Conservation (phyloP, 345 rosid genomes). For the Camelina sativa region DNA sequence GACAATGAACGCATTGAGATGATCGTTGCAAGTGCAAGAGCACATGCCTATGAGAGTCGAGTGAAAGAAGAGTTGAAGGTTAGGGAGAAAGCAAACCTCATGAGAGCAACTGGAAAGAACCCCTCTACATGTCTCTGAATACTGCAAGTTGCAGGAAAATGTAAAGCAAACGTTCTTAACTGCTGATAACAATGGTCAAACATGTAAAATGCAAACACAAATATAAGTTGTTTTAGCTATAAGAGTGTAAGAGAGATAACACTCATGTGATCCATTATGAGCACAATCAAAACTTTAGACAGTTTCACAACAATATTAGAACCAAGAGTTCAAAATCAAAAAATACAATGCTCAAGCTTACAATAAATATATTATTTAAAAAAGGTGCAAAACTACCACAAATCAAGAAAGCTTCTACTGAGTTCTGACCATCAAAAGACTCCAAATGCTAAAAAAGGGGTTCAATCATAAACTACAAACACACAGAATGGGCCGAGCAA, state of each 20-base stretch:
- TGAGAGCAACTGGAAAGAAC: slow-evolving; percentile 58
- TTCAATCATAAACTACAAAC: slow-evolving; percentile 6
- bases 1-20: slow-evolving; percentile 52
- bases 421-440: slow-evolving; percentile 22
- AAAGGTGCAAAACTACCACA: slow-evolving; percentile 10
- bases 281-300: slow-evolving; percentile 35
- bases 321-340: slow-evolving; percentile 35
- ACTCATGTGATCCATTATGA: slow-evolving; percentile 7
- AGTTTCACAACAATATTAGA: slow-evolving; percentile 18
- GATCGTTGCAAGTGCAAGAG: slow-evolving; percentile 61
- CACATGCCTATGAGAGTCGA: slow-evolving; percentile 56
- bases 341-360: slow-evolving; percentile 32
- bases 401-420: neutral
- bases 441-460: slow-evolving; percentile 12
- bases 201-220: slow-evolving; percentile 20
- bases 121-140: slow-evolving; percentile 65
- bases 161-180: slow-evolving; percentile 18
- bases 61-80: slow-evolving; percentile 60
- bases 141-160: slow-evolving; percentile 34
- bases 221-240: neutral
- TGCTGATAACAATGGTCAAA: neutral
- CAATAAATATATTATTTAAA: neutral
- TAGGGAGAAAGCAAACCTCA: slow-evolving; percentile 65
- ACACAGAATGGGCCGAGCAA: slow-evolving; percentile 2
- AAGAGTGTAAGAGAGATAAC: neutral